Evolutionary conservation across 1,284 basidiomycete species (phyloP).

Genomic region (Cutaneotrichosporon sp.): DNA sequence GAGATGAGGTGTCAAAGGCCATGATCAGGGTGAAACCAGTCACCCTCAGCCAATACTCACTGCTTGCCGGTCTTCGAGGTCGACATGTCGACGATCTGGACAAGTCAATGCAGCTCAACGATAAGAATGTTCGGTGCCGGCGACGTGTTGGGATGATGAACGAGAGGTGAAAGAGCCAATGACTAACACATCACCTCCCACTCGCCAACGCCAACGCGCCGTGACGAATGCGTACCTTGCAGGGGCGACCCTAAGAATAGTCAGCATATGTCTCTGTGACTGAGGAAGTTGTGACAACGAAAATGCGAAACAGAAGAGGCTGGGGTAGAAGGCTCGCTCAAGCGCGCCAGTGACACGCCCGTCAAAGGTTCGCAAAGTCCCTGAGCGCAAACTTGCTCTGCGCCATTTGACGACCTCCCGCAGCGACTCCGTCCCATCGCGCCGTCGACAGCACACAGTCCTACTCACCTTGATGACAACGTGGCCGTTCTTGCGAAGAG

Average conservation of each 20-base stretch:
- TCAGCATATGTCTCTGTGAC: neutral
- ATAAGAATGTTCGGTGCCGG: slow-evolving; percentile 79
- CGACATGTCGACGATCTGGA: slow-evolving; percentile 89
- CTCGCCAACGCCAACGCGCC: too few species aligned
- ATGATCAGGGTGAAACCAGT: too few species aligned
- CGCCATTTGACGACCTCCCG: neutral
- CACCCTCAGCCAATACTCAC: slow-evolving; percentile 1
- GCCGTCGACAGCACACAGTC: neutral
- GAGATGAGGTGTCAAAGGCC: neutral
- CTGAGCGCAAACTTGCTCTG: neutral
- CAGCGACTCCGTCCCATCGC: neutral
- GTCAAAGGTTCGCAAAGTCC: neutral
- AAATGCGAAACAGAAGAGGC: too few species aligned
- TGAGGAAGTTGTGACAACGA: too few species aligned
- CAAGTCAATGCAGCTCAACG: neutral
- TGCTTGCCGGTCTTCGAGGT: slow-evolving; percentile 91
- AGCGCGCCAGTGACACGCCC: too few species aligned
- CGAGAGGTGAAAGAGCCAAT: too few species aligned
- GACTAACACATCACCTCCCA: too few species aligned
- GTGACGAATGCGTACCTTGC: slow-evolving; percentile 22
- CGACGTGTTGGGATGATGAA: neutral
- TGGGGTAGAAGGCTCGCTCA: neutral
- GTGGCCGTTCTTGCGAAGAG: slow-evolving; percentile 83
- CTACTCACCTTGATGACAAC: slow-evolving; percentile 79
- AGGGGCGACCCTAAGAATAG: slow-evolving; percentile 3